Base-by-base conservation (phyloP, 768 basidiomycete species). In the Rhizopogon vesiculosus region DNA sequence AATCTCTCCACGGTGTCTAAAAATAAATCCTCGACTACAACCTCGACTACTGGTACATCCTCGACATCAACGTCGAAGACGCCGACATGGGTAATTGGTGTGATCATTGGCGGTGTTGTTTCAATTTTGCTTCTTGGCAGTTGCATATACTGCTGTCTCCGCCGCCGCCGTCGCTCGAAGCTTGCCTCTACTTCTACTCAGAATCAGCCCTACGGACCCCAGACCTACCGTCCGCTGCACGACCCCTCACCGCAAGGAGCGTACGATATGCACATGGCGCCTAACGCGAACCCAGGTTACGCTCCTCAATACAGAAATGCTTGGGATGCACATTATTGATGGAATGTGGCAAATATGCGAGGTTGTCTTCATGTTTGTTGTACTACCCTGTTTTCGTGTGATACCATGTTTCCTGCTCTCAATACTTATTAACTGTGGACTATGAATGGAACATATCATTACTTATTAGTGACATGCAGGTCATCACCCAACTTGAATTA, bases 221-320 rank as follows among this genome's bases (percentile, higher is more conserved):
- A 45, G 12, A 60, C n/a, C 29, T 70, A 70, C 56, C 62, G 31
- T 5, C 61, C 55, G 6, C 59, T 70, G 42, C 7, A 70, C 15
- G 61, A 63, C 1, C 66, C 69, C 25, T 62, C 67, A 3, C 67
- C 67, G 2, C 64, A 68, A 43, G 64, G 59, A 42, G 66, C 68
- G 9, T 57, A 62, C 38, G 67, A 68, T 5, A 63, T 70, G 38
- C 61, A 63, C 28, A 63, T 69, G 65, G 45, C 42, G 42, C 45
- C 58, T 49, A 43, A 49, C 2, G 46, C 52, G 28, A 29, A 49
- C 16, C 60, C 58, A 31, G 55, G 55, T 10, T 59, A 69, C 42
- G 51, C 40, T 40, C 54, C 62, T 19, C 29, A 25, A 22, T 48
- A 58, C n/a, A 56, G 45, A 45, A 69, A 64, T 35, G 63, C 61